Evolutionary conservation across 164 flowering plant species (phyloP).

Genomic region (Magnolia kwangsiensis): DNA sequence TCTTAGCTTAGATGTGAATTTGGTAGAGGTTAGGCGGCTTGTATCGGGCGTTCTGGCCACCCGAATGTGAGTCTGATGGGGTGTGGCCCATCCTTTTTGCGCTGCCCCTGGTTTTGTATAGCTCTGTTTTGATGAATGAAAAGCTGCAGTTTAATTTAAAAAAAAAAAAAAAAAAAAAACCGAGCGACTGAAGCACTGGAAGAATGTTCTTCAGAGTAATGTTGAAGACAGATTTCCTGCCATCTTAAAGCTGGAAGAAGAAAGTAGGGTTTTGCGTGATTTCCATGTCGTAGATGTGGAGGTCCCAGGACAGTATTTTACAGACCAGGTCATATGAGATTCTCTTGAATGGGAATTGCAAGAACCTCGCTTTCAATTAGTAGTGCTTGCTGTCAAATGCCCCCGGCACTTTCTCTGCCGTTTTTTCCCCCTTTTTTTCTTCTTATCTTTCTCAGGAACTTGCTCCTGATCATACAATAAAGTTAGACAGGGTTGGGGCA

Average conservation of each 20-base stretch:
- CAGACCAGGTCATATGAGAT: slow-evolving; percentile 65
- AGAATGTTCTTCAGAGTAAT: slow-evolving; percentile 93
- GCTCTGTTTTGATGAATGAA: too few species aligned
- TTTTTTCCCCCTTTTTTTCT: neutral
- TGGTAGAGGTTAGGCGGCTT: too few species aligned
- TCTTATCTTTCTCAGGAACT: slow-evolving; percentile 57
- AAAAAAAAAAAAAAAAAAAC: too few species aligned
- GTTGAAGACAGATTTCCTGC: slow-evolving; percentile 99
- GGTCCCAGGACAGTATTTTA: slow-evolving; percentile 95
- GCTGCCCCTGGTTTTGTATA: too few species aligned
- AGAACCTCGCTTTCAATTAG: neutral
- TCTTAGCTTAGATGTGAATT: too few species aligned
- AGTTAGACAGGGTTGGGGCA: slow-evolving; percentile 93
- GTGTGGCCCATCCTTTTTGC: too few species aligned
- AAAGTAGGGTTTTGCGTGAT: slow-evolving; percentile 92
- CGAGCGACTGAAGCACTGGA: slow-evolving; percentile 94
- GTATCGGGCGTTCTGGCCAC: too few species aligned
- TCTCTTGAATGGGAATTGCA: neutral
- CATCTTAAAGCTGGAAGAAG: slow-evolving; percentile 92
- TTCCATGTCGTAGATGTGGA: slow-evolving; percentile 99
- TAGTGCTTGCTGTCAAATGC: neutral
- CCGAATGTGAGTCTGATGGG: too few species aligned
- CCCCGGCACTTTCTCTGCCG: neutral
- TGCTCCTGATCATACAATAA: slow-evolving; percentile 97
- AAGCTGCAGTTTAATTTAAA: too few species aligned